A percentile compares a stretch with the other conserved stretches of the same genome.
Evolutionary conservation across 148 eudicot species (phyloP).

Genomic region (Fagopyrum esculentum): DNA sequence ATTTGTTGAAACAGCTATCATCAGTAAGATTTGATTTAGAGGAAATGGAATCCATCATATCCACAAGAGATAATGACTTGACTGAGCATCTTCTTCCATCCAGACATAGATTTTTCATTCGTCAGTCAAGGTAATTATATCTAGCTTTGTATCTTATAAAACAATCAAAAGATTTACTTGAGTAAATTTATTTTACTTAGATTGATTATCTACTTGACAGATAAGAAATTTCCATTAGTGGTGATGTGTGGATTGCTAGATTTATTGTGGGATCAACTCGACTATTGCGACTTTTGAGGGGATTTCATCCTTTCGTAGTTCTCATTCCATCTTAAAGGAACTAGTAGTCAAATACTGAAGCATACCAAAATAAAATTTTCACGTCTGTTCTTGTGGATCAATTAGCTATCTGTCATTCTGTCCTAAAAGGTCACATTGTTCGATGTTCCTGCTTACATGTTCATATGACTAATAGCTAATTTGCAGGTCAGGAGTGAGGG

Average conservation of each 20-base stretch:
- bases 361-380: no score
- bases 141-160: not conserved
- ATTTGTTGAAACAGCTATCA: conserved; percentile 53
- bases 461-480: conserved; percentile 9
- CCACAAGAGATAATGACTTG: conserved; percentile 71
- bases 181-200: not conserved
- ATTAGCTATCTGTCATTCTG: not conserved
- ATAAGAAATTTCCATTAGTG: not conserved
- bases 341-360: not conserved
- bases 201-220: not conserved
- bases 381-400: no score
- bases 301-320: not conserved
- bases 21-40: conserved; percentile 70
- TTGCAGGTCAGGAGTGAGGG: conserved; percentile 91
- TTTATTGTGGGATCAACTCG: not conserved
- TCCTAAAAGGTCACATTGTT: not conserved
- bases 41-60: conserved; percentile 91
- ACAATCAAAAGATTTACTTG: not conserved
- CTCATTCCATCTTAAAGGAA: not conserved
- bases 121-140: conserved; percentile 59
- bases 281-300: not conserved
- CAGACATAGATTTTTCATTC: conserved; percentile 70
- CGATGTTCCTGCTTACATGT: conserved; percentile 12
- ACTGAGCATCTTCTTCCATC: conserved; percentile 94
- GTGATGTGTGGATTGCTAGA: not conserved